Percentiles rank a stretch among this genome's conserved stretches.
Evolutionary conservation across 192 early-diverging fungal species (phyloP).

Genomic region (Backusella circina): DNA sequence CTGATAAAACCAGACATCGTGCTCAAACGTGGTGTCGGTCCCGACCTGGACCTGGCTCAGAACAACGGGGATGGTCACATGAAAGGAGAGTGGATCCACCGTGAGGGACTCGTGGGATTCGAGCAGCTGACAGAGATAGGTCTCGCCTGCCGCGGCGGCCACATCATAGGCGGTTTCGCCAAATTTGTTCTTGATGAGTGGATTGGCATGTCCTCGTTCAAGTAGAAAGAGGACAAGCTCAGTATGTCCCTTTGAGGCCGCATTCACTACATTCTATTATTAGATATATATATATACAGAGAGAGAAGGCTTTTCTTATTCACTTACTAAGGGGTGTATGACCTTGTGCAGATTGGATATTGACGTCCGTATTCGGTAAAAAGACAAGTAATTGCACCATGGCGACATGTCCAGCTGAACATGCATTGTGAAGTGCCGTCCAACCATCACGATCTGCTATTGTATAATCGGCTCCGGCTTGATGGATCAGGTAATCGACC

Average conservation of each 20-base stretch:
- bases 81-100: neutral
- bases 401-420: constrained; percentile 45
- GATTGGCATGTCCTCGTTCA: constrained; percentile 43
- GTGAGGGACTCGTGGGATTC: constrained; percentile 47
- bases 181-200: constrained; percentile 52
- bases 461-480: constrained; percentile 47
- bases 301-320: neutral
- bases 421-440: constrained; percentile 75
- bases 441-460: constrained; percentile 66
- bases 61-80: constrained; percentile 7
- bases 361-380: constrained; percentile 41
- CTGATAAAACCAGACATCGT: neutral
- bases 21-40: neutral
- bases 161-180: constrained; percentile 70
- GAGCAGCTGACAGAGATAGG: constrained; percentile 60
- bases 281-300: neutral
- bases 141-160: constrained; percentile 60
- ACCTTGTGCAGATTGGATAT: constrained; percentile 53
- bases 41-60: neutral
- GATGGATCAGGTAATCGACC: constrained; percentile 49
- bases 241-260: constrained; percentile 59
- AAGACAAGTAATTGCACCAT: constrained; percentile 55
- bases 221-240: constrained; percentile 57
- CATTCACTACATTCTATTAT: constrained; percentile 50
- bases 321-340: constrained; percentile 64